A percentile compares a stretch with the other conserved stretches of the same genome.
phyloP scores from a whole-genome alignment of 306 rosid genomes.

The Echinosophora koreensis region DNA sequence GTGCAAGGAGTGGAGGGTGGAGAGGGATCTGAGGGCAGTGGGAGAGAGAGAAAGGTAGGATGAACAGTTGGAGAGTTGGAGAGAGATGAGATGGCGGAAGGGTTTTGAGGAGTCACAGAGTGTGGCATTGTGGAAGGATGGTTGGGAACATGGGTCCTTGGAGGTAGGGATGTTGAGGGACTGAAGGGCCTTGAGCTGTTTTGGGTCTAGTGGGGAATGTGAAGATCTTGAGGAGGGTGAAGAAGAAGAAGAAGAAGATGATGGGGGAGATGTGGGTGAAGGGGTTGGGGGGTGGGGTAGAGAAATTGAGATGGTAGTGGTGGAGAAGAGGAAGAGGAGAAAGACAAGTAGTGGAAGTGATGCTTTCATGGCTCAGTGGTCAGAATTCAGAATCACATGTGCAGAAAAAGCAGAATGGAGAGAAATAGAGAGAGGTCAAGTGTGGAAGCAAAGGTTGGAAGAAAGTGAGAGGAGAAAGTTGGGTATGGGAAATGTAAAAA shows the following conservation, averaged over 20 bases:
- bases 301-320: constrained; percentile 18
- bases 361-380: constrained; percentile 39
- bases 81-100: constrained; percentile 76
- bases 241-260: not conserved
- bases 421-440: not conserved
- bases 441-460: constrained; percentile 3
- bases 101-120: constrained; percentile 80
- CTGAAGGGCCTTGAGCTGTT: constrained; percentile 71
- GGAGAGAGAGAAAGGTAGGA: constrained; percentile 65
- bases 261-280: constrained; percentile 27
- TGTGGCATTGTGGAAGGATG: constrained; percentile 64
- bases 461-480: constrained; percentile 5
- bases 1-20: constrained; percentile 72
- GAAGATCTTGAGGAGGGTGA: constrained; percentile 16
- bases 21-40: constrained; percentile 87
- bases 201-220: constrained; percentile 69
- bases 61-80: constrained; percentile 73
- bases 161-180: constrained; percentile 85
- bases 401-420: not conserved
- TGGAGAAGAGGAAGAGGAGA: constrained; percentile 38
- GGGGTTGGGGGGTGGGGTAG: constrained; percentile 21
- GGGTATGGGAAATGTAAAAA: constrained; percentile 26
- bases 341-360: constrained; percentile 30
- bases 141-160: constrained; percentile 69
- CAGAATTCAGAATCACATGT: not conserved